Percentiles rank a stretch among this genome's conserved stretches.
phyloP scores from a whole-genome alignment of 805 yeast genomes.

The Pichia phayaonensis region DNA sequence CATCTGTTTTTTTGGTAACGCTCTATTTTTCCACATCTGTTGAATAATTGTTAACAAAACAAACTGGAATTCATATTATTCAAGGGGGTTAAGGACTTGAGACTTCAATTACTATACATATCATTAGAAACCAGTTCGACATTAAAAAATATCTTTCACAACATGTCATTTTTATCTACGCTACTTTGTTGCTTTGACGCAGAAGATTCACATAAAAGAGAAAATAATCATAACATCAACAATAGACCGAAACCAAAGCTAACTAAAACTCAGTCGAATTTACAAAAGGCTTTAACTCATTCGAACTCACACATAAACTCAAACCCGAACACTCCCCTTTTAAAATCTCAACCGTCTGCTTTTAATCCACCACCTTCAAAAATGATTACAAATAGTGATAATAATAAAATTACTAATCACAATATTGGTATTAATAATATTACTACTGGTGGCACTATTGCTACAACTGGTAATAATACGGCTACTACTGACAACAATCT shows the following conservation, averaged over 20 bases:
- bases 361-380: background rate
- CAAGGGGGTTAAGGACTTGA: background rate
- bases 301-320: conserved; percentile 1
- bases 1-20: background rate
- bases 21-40: background rate
- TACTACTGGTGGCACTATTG: background rate
- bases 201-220: conserved; percentile 24
- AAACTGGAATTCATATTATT: background rate
- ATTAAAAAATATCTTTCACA: too few relatives aligned
- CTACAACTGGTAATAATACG: too few relatives aligned
- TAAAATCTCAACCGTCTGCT: background rate
- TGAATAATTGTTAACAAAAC: background rate
- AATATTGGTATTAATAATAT: background rate
- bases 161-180: conserved; percentile 29
- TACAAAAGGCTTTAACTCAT: conserved; percentile 28
- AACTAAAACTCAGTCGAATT: conserved; percentile 28
- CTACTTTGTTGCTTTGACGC: conserved; percentile 30
- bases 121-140: background rate
- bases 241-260: conserved; percentile 15
- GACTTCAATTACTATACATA: background rate
- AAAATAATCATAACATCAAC: conserved; percentile 9
- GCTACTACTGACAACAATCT: too few relatives aligned
- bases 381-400: background rate
- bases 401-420: background rate
- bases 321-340: background rate